A percentile compares a stretch with the other conserved stretches of the same genome.
These are phyloP conservation scores for Podospora australis DNA, from an alignment of 495 filamentous ascomycete genomes.

Conservation along the genomic window DNA sequence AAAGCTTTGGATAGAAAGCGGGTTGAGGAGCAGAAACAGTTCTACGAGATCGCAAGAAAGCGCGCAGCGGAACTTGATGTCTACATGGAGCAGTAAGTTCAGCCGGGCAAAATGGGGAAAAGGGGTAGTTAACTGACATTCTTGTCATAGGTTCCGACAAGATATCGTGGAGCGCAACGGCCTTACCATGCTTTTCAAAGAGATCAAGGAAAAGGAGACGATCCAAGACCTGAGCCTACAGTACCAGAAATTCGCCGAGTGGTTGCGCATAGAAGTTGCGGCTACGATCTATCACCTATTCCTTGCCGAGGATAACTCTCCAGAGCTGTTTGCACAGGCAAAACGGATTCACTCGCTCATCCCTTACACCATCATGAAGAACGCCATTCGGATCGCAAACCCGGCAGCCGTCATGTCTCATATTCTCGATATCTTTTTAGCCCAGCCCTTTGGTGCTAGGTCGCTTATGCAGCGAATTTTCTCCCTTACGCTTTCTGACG, in stretches of 20 bases:
- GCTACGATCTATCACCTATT: constrained; percentile 97
- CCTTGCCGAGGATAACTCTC: constrained; percentile 94
- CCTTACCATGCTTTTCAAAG: constrained; percentile 84
- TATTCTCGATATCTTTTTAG: constrained; percentile 88
- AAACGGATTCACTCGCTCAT: constrained; percentile 90
- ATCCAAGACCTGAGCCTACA: constrained; percentile 85
- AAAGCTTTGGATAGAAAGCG: constrained; percentile 82
- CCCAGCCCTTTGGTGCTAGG: constrained; percentile 84
- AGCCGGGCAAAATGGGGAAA: not conserved
- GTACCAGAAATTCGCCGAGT: constrained; percentile 97
- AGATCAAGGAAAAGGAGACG: constrained; percentile 79
- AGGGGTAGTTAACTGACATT: not conserved
- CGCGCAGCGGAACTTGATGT: constrained; percentile 89
- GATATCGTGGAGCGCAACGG: constrained; percentile 64
- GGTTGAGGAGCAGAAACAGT: constrained; percentile 83
- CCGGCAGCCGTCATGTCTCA: constrained; percentile 92
- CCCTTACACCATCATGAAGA: constrained; percentile 88
- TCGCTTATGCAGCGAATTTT: constrained; percentile 92
- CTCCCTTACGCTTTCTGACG: constrained; percentile 82
- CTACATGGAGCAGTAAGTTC: constrained; percentile 91
- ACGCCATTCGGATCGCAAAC: constrained; percentile 92
- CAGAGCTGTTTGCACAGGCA: constrained; percentile 88
- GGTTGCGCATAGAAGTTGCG: constrained; percentile 94
- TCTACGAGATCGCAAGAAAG: constrained; percentile 90
- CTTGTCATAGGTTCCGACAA: constrained; percentile 43